These are phyloP conservation scores for Ophiostoma angusticollis DNA, from an alignment of 2,329 filamentous ascomycete genomes.

Conservation along the genomic window DNA sequence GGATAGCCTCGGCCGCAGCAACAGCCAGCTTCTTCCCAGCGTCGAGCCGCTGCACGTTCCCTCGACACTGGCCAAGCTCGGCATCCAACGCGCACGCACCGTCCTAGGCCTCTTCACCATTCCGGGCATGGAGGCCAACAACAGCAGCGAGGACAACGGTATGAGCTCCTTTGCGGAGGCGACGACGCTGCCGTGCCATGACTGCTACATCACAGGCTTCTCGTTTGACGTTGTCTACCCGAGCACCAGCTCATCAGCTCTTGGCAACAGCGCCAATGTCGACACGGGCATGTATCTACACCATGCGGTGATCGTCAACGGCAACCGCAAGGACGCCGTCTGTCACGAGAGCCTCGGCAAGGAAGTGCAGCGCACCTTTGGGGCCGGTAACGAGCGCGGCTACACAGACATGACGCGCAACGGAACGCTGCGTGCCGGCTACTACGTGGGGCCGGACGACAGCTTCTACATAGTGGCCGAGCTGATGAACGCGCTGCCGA, in stretches of 20 bases:
- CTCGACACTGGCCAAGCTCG: not conserved
- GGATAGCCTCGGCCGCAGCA: no score
- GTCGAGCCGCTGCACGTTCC: not conserved
- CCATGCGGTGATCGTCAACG: constrained; percentile 14
- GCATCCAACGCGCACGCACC: constrained; percentile 11
- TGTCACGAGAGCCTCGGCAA: not conserved
- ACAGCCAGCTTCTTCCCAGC: no score
- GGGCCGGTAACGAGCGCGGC: constrained; percentile 16
- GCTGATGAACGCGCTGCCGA: constrained; percentile 14
- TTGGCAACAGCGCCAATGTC: constrained; percentile 19
- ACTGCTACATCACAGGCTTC: constrained; percentile 18
- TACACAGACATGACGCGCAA: constrained; percentile 12
- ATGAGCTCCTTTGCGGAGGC: constrained; percentile 11
- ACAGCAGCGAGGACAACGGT: constrained; percentile 9
- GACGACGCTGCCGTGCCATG: constrained; percentile 13
- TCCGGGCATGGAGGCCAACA: constrained; percentile 8
- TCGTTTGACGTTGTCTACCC: constrained; percentile 18
- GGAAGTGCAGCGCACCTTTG: constrained; percentile 11
- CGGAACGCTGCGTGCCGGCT: constrained; percentile 15
- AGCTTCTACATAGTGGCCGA: constrained; percentile 10
- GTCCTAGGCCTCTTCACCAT: constrained; percentile 15
- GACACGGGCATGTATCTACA: constrained; percentile 22
- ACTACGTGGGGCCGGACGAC: constrained; percentile 12
- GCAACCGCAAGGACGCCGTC: constrained; percentile 14
- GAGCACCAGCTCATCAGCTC: constrained; percentile 8